Evolutionary conservation across 2,329 filamentous ascomycete genomes (phyloP), one percentile per base, ranked within the genome.

Genomic region (Gliomastix tumulicola): DNA sequence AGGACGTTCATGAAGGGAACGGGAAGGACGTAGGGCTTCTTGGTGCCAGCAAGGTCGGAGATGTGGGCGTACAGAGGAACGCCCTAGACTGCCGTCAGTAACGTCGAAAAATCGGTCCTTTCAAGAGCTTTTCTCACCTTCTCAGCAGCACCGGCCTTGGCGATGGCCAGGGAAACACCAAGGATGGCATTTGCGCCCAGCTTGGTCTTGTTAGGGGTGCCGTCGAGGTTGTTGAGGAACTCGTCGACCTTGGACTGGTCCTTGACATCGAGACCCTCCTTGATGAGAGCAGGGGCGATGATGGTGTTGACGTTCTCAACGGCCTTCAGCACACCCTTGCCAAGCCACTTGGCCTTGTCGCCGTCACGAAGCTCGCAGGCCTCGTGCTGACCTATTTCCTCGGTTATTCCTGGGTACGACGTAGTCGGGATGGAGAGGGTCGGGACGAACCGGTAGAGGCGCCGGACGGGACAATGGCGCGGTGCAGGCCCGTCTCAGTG

Each of bases 401-500:
- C 39, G 44, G 47, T 58, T 56, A 53, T 47, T 48, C 21, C n/a
- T n/a, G n/a, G n/a, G n/a, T n/a, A n/a, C n/a, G n/a, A n/a, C n/a
- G n/a, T n/a, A n/a, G n/a, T n/a, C n/a, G n/a, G n/a, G n/a, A n/a
- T n/a, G 40, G 41, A 34, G 39, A 41, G 31, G 44, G 37, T 57
- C 51, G 51, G 47, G 41, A 61, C 81, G 60, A 65, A 89, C 84
- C 88, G 56, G 89, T 96, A 55, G 90, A 96, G 57, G 90, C 90
- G 65, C 90, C 90, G 49, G 89, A 96, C 56, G 90, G 90, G 46
- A 97, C 90, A 63, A 96, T 96, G 63, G 90, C 89, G 61, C 90
- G 88, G 81, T 96, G 89, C 47, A 97, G 82, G 60, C 90, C 90
- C 55, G 85, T 94, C 74, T 94, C 88, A 54, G 89, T 96, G 70